Percentiles rank a stretch among this genome's conserved stretches.
Evolutionary conservation across 306 rosid species (phyloP).

Genomic region (Trifolium fragiferum): DNA sequence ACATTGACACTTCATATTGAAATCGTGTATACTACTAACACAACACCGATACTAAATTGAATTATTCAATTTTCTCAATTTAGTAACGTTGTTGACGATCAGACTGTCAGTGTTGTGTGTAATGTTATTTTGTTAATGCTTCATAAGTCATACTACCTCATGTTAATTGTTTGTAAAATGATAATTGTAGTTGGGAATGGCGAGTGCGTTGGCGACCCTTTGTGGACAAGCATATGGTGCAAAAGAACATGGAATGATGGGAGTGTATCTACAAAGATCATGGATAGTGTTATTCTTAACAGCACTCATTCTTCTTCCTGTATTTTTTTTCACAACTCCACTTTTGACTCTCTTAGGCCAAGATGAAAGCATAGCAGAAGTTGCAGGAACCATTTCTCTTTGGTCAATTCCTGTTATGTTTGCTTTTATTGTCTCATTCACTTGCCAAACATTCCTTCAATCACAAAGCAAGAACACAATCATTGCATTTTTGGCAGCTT

Average conservation of each 20-base stretch:
- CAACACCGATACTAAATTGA: too few species aligned
- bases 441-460: slow-evolving; percentile 59
- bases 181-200: slow-evolving; percentile 57
- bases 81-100: too few species aligned
- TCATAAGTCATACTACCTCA: neutral
- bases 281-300: slow-evolving; percentile 48
- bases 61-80: too few species aligned
- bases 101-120: neutral
- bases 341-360: slow-evolving; percentile 50
- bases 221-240: slow-evolving; percentile 75
- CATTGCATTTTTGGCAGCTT: slow-evolving; percentile 53
- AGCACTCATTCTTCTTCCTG: slow-evolving; percentile 44
- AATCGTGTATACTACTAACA: neutral
- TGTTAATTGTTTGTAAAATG: slow-evolving; percentile 4
- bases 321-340: slow-evolving; percentile 55
- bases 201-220: slow-evolving; percentile 60
- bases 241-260: slow-evolving; percentile 59
- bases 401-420: slow-evolving; percentile 51
- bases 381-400: slow-evolving; percentile 49
- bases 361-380: slow-evolving; percentile 45
- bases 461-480: slow-evolving; percentile 62
- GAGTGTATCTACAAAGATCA: slow-evolving; percentile 65
- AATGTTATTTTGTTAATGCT: neutral
- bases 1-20: neutral
- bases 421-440: slow-evolving; percentile 49